Base-by-base conservation (phyloP, 2,329 filamentous ascomycete species). In the Monosporascus sp. region DNA sequence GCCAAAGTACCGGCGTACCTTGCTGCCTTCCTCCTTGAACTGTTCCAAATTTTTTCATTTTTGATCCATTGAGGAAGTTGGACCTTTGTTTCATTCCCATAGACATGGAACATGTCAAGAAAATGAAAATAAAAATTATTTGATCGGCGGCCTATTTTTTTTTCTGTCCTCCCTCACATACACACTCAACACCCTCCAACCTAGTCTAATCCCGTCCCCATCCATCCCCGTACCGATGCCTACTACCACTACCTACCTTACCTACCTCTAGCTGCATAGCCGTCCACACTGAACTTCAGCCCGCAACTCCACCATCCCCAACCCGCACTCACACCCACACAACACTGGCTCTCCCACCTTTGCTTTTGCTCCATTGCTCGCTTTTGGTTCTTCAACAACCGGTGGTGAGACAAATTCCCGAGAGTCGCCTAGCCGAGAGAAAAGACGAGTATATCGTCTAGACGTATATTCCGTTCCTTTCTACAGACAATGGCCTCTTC, bases 401-500 rank as follows among this genome's bases (percentile, higher is more conserved):
- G 65, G 63, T 63, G 52, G 61, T 62, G 58, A 58, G 54, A 61
- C 60, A 53, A 14, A 55, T 49, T 43, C 49, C n/a, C 54, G 54
- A 43, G 28, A 14, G 31, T 22, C 17, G 14, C 31, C 26, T 28
- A 28, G 43, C 37, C 37, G 14, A 50, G 49, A 51, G 40, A 48
- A 28, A 50, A 54, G 37, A 51, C 20, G 54, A 45, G 40, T 45
- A 44, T 43, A 56, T 54, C 26, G 50, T 55, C n/a, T 51, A 40
- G 45, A 51, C 57, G 52, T 52, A 54, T 49, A 50, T 46, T 63
- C 60, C 43, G 26, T 28, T 46, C 43, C 18, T 14, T 28, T 61
- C 46, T 61, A 63, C 58, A 60, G 71, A 74, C 74, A 76, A 84
- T 84, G 81, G 80, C 81, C 70, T 84, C 80, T 67, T 83, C 80